Conservation (phyloP, 2,329 filamentous ascomycete genomes). For the Didymella arachidicola region DNA sequence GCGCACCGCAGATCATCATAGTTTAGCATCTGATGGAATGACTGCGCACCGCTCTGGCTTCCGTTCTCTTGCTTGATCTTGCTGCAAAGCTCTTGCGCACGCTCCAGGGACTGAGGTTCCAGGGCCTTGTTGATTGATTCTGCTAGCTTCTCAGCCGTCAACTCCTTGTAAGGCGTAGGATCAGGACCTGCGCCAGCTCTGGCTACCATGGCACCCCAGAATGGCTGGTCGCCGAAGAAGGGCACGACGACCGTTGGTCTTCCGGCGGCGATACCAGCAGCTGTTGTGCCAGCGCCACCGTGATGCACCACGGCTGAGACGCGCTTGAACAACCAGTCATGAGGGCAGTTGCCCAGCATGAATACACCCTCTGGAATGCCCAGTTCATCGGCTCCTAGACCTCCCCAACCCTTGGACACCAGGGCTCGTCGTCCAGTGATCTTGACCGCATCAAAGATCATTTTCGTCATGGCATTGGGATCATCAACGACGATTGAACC, state of each 20-base stretch:
- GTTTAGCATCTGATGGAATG: slow-evolving; percentile 50
- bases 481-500: slow-evolving; percentile 54
- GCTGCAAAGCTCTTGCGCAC: slow-evolving; percentile 47
- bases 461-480: slow-evolving; percentile 51
- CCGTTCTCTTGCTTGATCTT: slow-evolving; percentile 51
- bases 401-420: slow-evolving; percentile 89
- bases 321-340: slow-evolving; percentile 86
- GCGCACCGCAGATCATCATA: slow-evolving; percentile 50
- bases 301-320: slow-evolving; percentile 87
- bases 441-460: slow-evolving; percentile 54
- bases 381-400: slow-evolving; percentile 72
- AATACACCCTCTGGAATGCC: slow-evolving; percentile 77
- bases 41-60: slow-evolving; percentile 48
- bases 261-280: slow-evolving; percentile 81
- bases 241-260: slow-evolving; percentile 84
- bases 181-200: slow-evolving; percentile 52
- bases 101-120: slow-evolving; percentile 47
- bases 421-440: slow-evolving; percentile 76
- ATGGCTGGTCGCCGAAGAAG: slow-evolving; percentile 66
- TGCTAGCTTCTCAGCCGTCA: slow-evolving; percentile 51
- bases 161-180: slow-evolving; percentile 51
- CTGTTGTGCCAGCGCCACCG: slow-evolving; percentile 86
- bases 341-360: slow-evolving; percentile 84
- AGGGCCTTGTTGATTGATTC: slow-evolving; percentile 50
- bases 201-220: slow-evolving; percentile 54